These are phyloP conservation scores for Fusarium nematophilum DNA, from an alignment of 2,329 filamentous ascomycete species.

Conservation along the genomic window DNA sequence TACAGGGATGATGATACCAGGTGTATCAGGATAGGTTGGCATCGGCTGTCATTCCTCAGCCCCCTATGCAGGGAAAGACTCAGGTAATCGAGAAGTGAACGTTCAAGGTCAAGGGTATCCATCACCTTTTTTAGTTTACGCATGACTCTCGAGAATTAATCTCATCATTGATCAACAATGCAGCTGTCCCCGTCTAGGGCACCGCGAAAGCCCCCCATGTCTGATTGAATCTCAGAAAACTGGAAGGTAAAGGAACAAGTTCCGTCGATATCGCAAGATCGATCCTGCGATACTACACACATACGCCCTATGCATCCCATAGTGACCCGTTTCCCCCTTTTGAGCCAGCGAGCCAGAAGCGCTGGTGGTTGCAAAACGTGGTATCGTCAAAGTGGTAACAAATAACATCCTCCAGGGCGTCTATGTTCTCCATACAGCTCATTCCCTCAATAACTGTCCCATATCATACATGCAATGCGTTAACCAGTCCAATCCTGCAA, in stretches of 20 bases:
- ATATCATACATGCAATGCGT: conserved; percentile 41
- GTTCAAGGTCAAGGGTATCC: too few species aligned
- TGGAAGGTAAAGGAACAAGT: conserved; percentile 3
- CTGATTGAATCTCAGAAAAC: conserved; percentile 11
- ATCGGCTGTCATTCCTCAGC: too few species aligned
- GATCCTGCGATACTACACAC: conserved; percentile 12
- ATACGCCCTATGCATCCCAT: conserved; percentile 2
- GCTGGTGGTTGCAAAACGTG: conserved; percentile 21
- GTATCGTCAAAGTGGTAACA: conserved; percentile 33
- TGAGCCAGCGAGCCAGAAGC: conserved; percentile 17
- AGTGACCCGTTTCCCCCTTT: neutral
- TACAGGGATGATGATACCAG: too few species aligned
- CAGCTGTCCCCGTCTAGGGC: conserved; percentile 10
- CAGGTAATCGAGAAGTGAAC: too few species aligned
- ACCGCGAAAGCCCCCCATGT: conserved; percentile 12
- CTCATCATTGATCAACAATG: conserved; percentile 18
- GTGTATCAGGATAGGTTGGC: too few species aligned
- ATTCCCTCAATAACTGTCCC: conserved; percentile 4
- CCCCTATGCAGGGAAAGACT: too few species aligned
- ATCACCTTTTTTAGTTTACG: too few species aligned
- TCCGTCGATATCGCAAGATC: conserved; percentile 16
- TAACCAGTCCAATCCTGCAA: conserved; percentile 15
- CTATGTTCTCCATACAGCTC: conserved; percentile 24
- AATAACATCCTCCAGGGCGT: conserved; percentile 19
- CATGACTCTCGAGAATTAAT: neutral